A percentile compares a stretch with the other conserved stretches of the same genome.
Evolutionary conservation across 306 rosid species (phyloP).

Genomic region (Comarum palustre): DNA sequence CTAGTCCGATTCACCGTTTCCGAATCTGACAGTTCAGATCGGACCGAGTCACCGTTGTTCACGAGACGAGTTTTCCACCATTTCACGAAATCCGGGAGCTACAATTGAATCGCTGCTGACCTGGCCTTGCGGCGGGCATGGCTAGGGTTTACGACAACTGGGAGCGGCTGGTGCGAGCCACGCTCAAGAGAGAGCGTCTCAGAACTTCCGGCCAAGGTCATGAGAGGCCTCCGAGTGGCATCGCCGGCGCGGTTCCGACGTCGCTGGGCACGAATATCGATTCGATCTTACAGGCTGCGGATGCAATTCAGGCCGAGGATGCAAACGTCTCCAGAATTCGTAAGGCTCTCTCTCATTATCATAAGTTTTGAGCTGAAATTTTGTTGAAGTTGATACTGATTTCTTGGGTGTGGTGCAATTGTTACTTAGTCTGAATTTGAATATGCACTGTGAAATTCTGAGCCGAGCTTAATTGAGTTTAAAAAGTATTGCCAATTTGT

Average conservation of each 20-base stretch:
- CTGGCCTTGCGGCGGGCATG: conserved; percentile 51
- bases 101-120: conserved; percentile 5
- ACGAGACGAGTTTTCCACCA: neutral
- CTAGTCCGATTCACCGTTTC: conserved; percentile 10
- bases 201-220: conserved; percentile 67
- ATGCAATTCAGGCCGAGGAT: conserved; percentile 77
- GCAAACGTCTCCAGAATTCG: conserved; percentile 75
- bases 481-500: neutral
- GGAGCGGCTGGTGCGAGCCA: conserved; percentile 80
- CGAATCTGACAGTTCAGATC: conserved; percentile 12
- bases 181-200: conserved; percentile 64
- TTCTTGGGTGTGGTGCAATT: conserved; percentile 3
- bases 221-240: conserved; percentile 56
- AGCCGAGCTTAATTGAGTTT: conserved; percentile 17
- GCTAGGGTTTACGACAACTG: conserved; percentile 70
- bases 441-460: neutral
- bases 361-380: neutral
- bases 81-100: conserved; percentile 8
- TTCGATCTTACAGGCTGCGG: conserved; percentile 81
- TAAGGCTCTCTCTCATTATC: conserved; percentile 28
- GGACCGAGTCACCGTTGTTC: neutral
- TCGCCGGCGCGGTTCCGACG: conserved; percentile 77
- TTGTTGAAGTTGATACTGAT: neutral
- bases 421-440: neutral
- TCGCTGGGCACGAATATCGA: conserved; percentile 79